Evolutionary conservation across 1,284 basidiomycete genomes (phyloP), one percentile per base, ranked within the genome.

Genomic region (Takashimella tepidaria): DNA sequence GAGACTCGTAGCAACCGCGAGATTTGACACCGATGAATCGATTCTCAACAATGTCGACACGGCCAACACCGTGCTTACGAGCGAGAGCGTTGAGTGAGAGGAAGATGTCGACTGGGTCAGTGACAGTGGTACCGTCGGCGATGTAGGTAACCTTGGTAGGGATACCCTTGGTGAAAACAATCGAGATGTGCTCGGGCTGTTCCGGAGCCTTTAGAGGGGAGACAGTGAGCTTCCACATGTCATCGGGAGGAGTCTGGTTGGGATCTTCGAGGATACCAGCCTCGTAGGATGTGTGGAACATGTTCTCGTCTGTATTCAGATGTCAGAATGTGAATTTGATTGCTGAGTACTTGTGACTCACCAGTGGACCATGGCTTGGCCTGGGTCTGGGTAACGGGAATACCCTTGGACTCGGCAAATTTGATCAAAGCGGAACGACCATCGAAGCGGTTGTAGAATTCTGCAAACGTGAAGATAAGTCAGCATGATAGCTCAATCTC

Each of bases 261-360:
- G 95, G 95, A 75, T 98, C 89, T 76, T 99, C 96, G 61, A 98
- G 86, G 74, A 98, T 98, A 54, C 95, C 95, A 26, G 95, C 95
- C 78, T 99, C 95, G 79, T 98, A 98, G 21, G 93, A 98, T 77
- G 98, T 98, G 81, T 99, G 95, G 86, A 96, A 97, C 53, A 98
- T 81, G 80, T 98, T 98, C 79, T 98, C 96, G 76, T 97, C 92
- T 78, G 55, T n/a, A n/a, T 19, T 4, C 22, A 16, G 10, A 8
- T 37, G 12, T 37, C 26, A 45, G 20, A 21, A 37, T 37, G 31
- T 37, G 10, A 37, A 37, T 8, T 8, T 37, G 8, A 8, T 37
- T 37, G 16, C 31, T 8, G 16, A 16, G 31, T 3, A 23, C 43
- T 21, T 22, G 10, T 4, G n/a, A 62, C 67, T 59, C 49, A 77